These are phyloP conservation scores for Phaffomyces thermotolerans DNA, from an alignment of 805 yeast genomes.

Conservation along the genomic window DNA sequence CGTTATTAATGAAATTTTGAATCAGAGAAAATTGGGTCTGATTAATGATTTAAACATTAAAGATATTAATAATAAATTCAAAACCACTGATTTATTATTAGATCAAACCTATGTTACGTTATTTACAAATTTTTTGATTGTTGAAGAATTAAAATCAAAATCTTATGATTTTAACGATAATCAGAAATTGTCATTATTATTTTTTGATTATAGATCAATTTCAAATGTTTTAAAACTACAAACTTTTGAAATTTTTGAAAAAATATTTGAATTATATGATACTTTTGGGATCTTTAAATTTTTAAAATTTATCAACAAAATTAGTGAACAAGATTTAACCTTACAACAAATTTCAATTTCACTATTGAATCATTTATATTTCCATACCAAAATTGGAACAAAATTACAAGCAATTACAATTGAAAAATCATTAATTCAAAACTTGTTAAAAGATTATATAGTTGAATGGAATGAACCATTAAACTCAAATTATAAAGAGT, in stretches of 20 bases:
- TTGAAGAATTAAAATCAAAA: slow-evolving; percentile 13
- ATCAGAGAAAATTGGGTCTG: slow-evolving; percentile 3
- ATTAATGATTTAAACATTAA: slow-evolving; percentile 4
- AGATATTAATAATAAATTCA: slow-evolving; percentile 9
- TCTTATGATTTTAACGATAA: slow-evolving; percentile 8
- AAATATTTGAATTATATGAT: slow-evolving; percentile 30
- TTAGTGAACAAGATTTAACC: slow-evolving; percentile 28
- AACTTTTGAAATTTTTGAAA: slow-evolving; percentile 25
- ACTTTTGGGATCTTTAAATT: slow-evolving; percentile 29
- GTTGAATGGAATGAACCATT: slow-evolving; percentile 30
- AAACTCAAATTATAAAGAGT: slow-evolving; percentile 14
- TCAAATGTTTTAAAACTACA: slow-evolving; percentile 19
- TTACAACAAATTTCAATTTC: slow-evolving; percentile 27
- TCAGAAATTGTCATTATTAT: slow-evolving; percentile 2
- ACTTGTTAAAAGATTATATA: slow-evolving; percentile 20
- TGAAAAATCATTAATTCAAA: slow-evolving; percentile 21
- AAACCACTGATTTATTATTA: slow-evolving; percentile 8
- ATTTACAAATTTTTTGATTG: slow-evolving; percentile 8
- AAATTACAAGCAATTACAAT: slow-evolving; percentile 10
- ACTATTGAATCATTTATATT: slow-evolving; percentile 26
- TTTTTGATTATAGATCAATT: slow-evolving; percentile 12
- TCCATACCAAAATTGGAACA: slow-evolving; percentile 8
- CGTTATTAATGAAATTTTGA: slow-evolving; percentile 1
- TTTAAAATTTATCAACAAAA: slow-evolving; percentile 26
- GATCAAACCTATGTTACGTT: slow-evolving; percentile 12